A percentile compares a stretch with the other conserved stretches of the same genome.
These are phyloP conservation scores for Botrytis byssoidea DNA, from an alignment of 2,329 filamentous ascomycete species.

Conservation along the genomic window DNA sequence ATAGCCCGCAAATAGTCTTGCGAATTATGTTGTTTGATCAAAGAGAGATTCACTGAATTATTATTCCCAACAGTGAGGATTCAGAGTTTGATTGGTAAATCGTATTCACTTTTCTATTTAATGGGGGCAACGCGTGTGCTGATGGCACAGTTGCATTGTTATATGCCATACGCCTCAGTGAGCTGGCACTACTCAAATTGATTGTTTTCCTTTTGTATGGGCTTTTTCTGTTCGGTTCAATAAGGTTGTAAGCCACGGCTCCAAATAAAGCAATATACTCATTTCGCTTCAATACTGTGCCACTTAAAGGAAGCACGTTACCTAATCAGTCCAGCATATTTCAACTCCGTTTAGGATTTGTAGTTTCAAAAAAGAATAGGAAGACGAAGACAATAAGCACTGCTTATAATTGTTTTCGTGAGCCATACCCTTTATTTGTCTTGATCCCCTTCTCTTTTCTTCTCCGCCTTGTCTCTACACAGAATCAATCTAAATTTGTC, in stretches of 20 bases:
- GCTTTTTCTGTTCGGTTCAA: not conserved
- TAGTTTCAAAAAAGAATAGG: not conserved
- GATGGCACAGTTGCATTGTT: not conserved
- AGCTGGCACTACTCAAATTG: not conserved
- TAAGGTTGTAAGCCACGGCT: not conserved
- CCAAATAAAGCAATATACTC: not conserved
- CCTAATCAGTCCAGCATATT: not conserved
- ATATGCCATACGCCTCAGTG: not conserved
- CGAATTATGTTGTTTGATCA: not conserved
- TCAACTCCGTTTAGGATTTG: not conserved
- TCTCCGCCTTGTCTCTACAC: not conserved
- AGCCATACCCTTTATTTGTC: not conserved
- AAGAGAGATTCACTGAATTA: not conserved
- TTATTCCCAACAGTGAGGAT: not conserved
- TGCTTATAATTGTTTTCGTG: not conserved
- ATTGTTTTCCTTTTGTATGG: not conserved
- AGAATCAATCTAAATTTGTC: not conserved
- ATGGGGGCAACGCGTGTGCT: not conserved
- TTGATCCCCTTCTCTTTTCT: not conserved
- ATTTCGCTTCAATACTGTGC: slow-evolving; percentile 11
- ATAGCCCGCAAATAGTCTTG: not conserved
- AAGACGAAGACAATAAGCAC: not conserved
- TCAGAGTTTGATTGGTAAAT: not conserved
- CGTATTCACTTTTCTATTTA: not conserved
- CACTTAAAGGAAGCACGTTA: not conserved